Conservation (phyloP, 2,329 filamentous ascomycete genomes). For the Aspergillus bombycis region DNA sequence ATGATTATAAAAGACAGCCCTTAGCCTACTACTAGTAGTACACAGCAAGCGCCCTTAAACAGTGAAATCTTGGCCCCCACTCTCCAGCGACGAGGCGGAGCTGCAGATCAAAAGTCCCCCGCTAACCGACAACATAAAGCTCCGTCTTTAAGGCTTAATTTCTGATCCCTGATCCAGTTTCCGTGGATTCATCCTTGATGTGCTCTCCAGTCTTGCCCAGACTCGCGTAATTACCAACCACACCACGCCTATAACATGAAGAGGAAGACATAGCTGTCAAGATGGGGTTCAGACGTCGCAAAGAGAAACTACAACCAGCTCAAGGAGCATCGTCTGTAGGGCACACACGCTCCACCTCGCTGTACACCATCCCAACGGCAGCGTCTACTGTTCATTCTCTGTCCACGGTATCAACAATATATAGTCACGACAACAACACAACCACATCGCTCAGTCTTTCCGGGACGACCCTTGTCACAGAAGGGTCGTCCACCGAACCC, state of each 20-base stretch:
- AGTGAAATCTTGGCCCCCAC: background rate
- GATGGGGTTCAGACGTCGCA: background rate
- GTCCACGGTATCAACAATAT: background rate
- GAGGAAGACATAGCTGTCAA: background rate
- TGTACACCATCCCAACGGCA: background rate
- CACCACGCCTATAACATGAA: background rate
- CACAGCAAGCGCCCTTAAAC: background rate
- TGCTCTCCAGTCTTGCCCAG: background rate
- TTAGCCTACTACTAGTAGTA: no score
- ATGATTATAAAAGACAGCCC: no score
- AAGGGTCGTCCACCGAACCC: background rate
- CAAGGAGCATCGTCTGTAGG: background rate
- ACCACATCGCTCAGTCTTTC: background rate
- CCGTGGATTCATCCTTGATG: background rate
- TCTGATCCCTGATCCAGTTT: background rate
- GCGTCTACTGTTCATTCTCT: background rate
- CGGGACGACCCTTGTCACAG: background rate
- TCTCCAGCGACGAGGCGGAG: background rate
- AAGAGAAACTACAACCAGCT: background rate
- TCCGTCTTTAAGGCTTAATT: background rate
- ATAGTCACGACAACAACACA: background rate
- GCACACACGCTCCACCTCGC: background rate
- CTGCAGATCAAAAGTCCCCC: background rate
- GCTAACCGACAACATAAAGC: no score
- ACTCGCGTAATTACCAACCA: background rate